These are phyloP conservation scores for Tylopilus sp. DNA, from an alignment of 768 basidiomycete species.

Conservation along the genomic window DNA sequence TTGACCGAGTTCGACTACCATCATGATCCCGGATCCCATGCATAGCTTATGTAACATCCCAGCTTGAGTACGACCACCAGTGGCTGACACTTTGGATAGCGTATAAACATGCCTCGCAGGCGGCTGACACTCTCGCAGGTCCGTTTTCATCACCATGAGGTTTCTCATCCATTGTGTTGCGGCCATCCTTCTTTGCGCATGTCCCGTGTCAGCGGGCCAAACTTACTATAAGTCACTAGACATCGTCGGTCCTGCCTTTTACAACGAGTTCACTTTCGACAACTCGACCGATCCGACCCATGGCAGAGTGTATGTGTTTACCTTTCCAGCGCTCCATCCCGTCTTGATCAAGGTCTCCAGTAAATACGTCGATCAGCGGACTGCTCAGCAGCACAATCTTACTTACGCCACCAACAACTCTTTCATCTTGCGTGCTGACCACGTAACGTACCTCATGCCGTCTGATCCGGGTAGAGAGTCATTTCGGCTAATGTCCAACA, in stretches of 20 bases:
- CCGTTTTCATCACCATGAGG: constrained; percentile 11
- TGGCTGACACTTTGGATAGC: neutral
- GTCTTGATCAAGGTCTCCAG: constrained; percentile 4
- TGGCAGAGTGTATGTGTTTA: constrained; percentile 55
- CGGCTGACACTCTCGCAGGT: constrained; percentile 2
- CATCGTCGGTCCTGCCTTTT: constrained; percentile 46
- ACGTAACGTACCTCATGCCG: constrained; percentile 20
- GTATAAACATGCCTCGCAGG: neutral
- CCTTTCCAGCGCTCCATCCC: neutral
- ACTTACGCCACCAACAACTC: constrained; percentile 26
- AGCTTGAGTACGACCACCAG: neutral
- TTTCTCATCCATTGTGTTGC: neutral
- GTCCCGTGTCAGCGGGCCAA: neutral
- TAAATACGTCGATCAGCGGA: constrained; percentile 24
- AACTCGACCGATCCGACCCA: constrained; percentile 59
- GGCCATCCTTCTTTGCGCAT: neutral
- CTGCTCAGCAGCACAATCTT: constrained; percentile 27
- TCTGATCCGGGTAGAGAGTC: constrained; percentile 28
- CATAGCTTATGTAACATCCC: constrained; percentile 16
- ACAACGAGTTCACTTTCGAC: constrained; percentile 45
- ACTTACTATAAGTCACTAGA: constrained; percentile 33
- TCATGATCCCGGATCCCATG: no score
- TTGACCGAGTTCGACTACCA: no score
- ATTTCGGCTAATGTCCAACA: constrained; percentile 26
- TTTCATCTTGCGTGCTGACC: constrained; percentile 31